A percentile compares a stretch with the other conserved stretches of the same genome.
Evolutionary conservation across 352 stramenopile genomes (phyloP).

Genomic region (Ophiocytium majus): DNA sequence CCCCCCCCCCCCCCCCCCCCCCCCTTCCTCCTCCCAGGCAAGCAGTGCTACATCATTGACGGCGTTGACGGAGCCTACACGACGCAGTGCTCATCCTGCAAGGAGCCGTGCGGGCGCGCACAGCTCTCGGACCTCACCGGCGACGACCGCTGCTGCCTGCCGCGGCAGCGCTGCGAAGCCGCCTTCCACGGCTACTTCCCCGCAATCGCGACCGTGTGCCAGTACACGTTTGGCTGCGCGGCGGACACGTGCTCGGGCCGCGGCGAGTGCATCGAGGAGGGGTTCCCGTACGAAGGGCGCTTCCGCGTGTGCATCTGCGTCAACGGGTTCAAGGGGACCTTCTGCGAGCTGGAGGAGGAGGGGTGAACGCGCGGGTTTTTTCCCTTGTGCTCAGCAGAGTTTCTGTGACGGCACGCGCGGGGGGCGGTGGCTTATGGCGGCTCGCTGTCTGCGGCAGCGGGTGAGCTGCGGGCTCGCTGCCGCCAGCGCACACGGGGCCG

Average conservation of each 20-base stretch:
- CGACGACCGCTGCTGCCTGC: constrained; percentile 12
- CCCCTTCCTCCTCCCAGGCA: no score
- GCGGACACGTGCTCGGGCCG: not conserved
- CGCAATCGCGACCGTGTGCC: not conserved
- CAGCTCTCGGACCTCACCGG: not conserved
- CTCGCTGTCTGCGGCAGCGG: no score
- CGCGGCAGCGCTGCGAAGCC: not conserved
- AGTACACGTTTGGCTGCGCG: not conserved
- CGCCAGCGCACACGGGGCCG: no score
- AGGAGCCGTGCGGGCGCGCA: not conserved
- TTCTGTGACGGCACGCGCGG: no score
- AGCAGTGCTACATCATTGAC: not conserved
- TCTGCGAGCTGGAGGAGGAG: constrained; percentile 16
- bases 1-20: no score
- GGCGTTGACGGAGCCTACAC: not conserved
- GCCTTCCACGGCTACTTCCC: not conserved
- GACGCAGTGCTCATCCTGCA: not conserved
- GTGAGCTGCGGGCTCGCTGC: no score
- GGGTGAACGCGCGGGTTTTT: no score
- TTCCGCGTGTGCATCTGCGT: not conserved
- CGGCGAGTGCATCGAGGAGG: not conserved
- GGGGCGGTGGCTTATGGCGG: no score
- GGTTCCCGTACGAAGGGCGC: not conserved
- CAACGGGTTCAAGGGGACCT: not conserved
- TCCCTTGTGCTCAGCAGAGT: no score